A percentile compares a stretch with the other conserved stretches of the same genome.
Conservation (phyloP, 148 eudicot species). For the Gaultheria prostrata region DNA sequence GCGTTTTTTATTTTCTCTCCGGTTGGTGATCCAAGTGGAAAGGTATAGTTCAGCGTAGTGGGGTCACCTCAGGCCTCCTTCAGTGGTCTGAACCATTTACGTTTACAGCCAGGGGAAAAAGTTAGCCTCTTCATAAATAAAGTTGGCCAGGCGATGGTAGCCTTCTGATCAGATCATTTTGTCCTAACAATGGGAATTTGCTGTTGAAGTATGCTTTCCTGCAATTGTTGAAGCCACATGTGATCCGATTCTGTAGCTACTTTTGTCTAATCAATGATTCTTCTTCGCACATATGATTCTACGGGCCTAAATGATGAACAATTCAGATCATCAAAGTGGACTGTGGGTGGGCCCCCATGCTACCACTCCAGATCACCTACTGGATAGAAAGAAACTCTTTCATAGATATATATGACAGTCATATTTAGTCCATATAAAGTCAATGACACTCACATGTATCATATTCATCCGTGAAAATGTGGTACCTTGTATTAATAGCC, state of each 20-base stretch:
- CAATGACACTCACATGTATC: neutral
- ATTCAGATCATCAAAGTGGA: neutral
- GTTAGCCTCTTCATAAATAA: neutral
- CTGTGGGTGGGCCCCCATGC: neutral
- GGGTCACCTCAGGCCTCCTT: neutral
- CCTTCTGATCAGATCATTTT: neutral
- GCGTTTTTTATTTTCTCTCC: neutral
- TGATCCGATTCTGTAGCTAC: neutral
- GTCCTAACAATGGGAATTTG: neutral
- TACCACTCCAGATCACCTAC: neutral
- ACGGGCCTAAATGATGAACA: neutral
- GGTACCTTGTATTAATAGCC: neutral
- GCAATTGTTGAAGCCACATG: neutral
- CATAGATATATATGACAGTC: neutral
- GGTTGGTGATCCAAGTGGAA: neutral
- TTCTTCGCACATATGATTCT: neutral
- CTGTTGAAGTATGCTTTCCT: neutral
- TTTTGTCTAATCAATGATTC: neutral
- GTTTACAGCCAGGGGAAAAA: neutral
- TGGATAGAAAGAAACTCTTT: neutral
- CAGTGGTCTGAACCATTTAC: neutral
- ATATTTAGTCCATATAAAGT: neutral
- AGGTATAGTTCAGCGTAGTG: neutral
- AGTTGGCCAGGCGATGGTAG: neutral
- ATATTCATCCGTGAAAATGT: neutral